Percentiles rank a stretch among this genome's conserved stretches.
These are phyloP conservation scores for Lasiodiplodia gonubiensis DNA, from an alignment of 2,329 filamentous ascomycete genomes.

Conservation along the genomic window DNA sequence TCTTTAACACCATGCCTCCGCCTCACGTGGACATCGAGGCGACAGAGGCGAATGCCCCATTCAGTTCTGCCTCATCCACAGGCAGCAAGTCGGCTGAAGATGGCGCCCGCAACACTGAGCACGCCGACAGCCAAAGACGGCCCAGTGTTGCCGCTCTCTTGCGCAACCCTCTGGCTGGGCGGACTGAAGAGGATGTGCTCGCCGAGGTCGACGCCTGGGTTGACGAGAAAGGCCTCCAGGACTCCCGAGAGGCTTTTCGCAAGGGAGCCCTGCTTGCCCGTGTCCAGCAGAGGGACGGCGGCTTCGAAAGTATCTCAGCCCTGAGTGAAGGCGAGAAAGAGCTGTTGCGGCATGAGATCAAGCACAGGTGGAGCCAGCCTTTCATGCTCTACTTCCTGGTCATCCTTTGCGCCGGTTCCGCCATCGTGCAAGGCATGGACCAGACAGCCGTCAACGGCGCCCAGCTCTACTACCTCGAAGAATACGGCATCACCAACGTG, in stretches of 20 bases:
- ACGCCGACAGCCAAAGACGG: not conserved
- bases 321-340: constrained; percentile 66
- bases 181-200: constrained; percentile 60
- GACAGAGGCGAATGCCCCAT: not conserved
- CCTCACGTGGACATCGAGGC: constrained; percentile 3
- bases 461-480: constrained; percentile 38
- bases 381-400: constrained; percentile 70
- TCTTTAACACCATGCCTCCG: not conserved
- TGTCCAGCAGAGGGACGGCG: constrained; percentile 63
- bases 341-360: constrained; percentile 64
- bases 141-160: constrained; percentile 37
- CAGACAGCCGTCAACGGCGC: constrained; percentile 59
- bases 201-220: constrained; percentile 62
- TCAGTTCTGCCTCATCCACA: constrained; percentile 6
- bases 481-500: constrained; percentile 34
- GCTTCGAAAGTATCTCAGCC: constrained; percentile 66
- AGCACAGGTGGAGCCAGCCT: constrained; percentile 72
- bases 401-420: constrained; percentile 69
- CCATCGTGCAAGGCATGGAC: constrained; percentile 71
- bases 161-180: constrained; percentile 61
- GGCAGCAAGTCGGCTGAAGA: constrained; percentile 11
- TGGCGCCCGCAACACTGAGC: not conserved
- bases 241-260: constrained; percentile 59
- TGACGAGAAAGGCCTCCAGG: constrained; percentile 53
- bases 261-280: constrained; percentile 78